Evolutionary conservation across 768 basidiomycete species (phyloP).

Genomic region (Tylopilus subfusipes): DNA sequence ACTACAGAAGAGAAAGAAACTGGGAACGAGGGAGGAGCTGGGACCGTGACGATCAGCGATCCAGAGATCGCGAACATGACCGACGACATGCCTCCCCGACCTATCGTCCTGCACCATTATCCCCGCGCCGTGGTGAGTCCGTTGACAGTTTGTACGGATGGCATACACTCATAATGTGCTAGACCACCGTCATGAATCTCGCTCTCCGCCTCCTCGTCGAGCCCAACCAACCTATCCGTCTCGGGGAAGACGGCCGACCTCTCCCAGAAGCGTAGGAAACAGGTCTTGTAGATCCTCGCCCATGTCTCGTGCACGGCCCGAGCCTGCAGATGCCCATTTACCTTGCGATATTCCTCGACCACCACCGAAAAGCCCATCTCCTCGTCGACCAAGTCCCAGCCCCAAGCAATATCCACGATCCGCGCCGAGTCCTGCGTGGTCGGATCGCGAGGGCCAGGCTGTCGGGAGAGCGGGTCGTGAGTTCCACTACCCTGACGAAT

Average conservation of each 20-base stretch:
- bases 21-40: slow-evolving; percentile 21
- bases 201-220: slow-evolving; percentile 16
- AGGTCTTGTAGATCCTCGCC: slow-evolving; percentile 25
- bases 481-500: background rate
- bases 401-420: slow-evolving; percentile 7
- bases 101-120: slow-evolving; percentile 19
- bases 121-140: slow-evolving; percentile 27
- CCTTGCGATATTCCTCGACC: slow-evolving; percentile 11
- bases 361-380: slow-evolving; percentile 12
- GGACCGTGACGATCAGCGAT: slow-evolving; percentile 20
- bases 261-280: slow-evolving; percentile 19
- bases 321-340: slow-evolving; percentile 7
- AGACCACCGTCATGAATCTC: slow-evolving; percentile 16
- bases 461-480: background rate
- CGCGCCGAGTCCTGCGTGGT: slow-evolving; percentile 10
- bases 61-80: slow-evolving; percentile 23
- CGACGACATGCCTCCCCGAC: slow-evolving; percentile 15
- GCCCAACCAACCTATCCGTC: slow-evolving; percentile 9
- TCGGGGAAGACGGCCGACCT: slow-evolving; percentile 23
- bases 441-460: slow-evolving; percentile 1
- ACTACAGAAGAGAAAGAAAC: slow-evolving; percentile 21
- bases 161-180: background rate
- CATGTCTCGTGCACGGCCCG: slow-evolving; percentile 10
- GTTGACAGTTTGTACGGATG: background rate
- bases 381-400: slow-evolving; percentile 13